Evolutionary conservation across 768 basidiomycete genomes (phyloP).

Genomic region (Mycena sanguinolenta): DNA sequence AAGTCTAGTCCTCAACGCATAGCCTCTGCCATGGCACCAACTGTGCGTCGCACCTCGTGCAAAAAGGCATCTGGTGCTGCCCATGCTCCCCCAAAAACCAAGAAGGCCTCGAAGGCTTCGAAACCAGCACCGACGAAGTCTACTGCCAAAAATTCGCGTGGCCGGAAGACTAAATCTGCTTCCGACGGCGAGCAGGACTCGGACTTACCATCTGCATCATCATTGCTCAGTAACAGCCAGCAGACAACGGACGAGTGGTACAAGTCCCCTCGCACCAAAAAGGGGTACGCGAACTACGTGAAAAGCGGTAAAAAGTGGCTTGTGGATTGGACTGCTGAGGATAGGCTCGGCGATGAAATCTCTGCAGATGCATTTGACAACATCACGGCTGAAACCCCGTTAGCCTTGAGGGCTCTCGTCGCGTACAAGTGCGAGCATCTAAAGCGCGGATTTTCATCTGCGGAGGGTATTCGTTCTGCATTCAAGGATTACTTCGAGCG

Average conservation of each 20-base stretch:
- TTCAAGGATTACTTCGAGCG: constrained; percentile 39
- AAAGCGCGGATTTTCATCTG: constrained; percentile 32
- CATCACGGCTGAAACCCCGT: constrained; percentile 31
- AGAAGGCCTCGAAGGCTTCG: no score
- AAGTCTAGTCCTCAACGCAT: no score
- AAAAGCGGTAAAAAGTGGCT: constrained; percentile 35
- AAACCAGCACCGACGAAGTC: no score
- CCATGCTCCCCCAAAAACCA: no score
- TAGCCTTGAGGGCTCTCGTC: constrained; percentile 33
- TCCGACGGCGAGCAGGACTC: no score
- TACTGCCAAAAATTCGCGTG: no score
- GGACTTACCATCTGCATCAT: no score
- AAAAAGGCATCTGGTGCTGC: no score
- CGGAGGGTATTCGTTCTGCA: constrained; percentile 36
- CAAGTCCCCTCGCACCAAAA: constrained; percentile 31
- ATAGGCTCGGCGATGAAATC: not conserved
- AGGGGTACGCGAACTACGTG: constrained; percentile 38
- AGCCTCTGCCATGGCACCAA: no score
- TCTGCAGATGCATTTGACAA: constrained; percentile 31
- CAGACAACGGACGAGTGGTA: constrained; percentile 15
- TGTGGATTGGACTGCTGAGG: constrained; percentile 15
- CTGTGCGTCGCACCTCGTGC: no score
- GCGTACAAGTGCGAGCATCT: constrained; percentile 40
- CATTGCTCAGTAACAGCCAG: no score
- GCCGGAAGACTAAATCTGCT: no score